A percentile compares a stretch with the other conserved stretches of the same genome.
Evolutionary conservation across 192 early-diverging fungal species (phyloP).

Genomic region (Backusella westeae): DNA sequence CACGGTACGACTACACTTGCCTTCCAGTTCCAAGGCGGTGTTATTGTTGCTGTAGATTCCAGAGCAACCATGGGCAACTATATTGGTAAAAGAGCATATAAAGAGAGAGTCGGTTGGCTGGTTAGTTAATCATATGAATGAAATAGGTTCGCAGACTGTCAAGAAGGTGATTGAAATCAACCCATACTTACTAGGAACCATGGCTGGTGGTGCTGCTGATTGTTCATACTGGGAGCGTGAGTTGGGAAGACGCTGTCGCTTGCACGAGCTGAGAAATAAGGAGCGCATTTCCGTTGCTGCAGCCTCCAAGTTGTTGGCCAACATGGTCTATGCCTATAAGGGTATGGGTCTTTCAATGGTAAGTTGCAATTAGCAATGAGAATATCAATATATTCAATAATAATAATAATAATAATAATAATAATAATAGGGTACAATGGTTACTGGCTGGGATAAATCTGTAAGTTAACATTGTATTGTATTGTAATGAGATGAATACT

Average conservation of each 20-base stretch:
- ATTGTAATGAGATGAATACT: not conserved
- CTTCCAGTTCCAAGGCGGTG: slow-evolving; percentile 94
- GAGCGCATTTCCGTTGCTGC: slow-evolving; percentile 98
- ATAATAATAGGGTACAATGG: slow-evolving; percentile 84
- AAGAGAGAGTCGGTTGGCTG: too few species aligned
- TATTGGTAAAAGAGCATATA: slow-evolving; percentile 58
- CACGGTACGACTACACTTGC: slow-evolving; percentile 99
- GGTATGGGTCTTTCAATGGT: slow-evolving; percentile 98
- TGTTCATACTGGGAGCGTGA: slow-evolving; percentile 99
- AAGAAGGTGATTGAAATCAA: slow-evolving; percentile 99
- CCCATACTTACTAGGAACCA: slow-evolving; percentile 95
- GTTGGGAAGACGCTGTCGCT: slow-evolving; percentile 87
- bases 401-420: slow-evolving; percentile 23
- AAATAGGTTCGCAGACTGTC: slow-evolving; percentile 85
- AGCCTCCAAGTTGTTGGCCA: slow-evolving; percentile 93
- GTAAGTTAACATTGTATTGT: slow-evolving; percentile 34
- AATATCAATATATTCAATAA: not conserved
- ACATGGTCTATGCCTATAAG: slow-evolving; percentile 98
- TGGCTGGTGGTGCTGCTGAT: slow-evolving; percentile 99
- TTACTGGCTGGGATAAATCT: slow-evolving; percentile 96
- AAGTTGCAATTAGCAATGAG: not conserved
- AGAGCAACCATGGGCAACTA: slow-evolving; percentile 90
- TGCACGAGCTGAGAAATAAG: slow-evolving; percentile 97
- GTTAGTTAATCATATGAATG: not conserved
- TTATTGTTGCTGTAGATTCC: slow-evolving; percentile 95